phyloP scores from a whole-genome alignment of 2,329 filamentous ascomycete species.

The Arthroderma sp. region DNA sequence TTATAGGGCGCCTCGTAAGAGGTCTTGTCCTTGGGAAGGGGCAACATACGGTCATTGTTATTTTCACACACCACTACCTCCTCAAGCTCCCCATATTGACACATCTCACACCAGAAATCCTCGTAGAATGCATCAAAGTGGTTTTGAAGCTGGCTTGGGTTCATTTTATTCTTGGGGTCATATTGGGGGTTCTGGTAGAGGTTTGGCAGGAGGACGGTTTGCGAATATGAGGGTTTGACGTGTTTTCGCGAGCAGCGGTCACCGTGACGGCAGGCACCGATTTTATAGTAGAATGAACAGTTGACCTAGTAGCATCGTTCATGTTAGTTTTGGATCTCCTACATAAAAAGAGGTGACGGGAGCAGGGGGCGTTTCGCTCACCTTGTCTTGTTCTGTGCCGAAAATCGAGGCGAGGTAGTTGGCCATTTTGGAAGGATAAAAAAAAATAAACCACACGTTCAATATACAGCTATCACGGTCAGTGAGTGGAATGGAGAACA shows the following conservation, averaged over 20 bases:
- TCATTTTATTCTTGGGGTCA: constrained; percentile 95
- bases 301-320: constrained; percentile 47
- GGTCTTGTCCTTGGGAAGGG: neutral
- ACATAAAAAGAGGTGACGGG: neutral
- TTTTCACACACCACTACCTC: constrained; percentile 98
- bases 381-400: constrained; percentile 96
- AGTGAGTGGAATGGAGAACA: too few species aligned
- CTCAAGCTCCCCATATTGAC: constrained; percentile 94
- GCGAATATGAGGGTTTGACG: constrained; percentile 95
- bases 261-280: constrained; percentile 94
- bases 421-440: constrained; percentile 49
- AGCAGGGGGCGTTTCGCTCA: constrained; percentile 8
- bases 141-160: constrained; percentile 87
- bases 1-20: too few species aligned
- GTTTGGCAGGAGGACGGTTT: constrained; percentile 95
- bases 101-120: constrained; percentile 99
- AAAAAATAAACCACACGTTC: neutral
- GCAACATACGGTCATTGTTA: constrained; percentile 78
- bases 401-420: constrained; percentile 99
- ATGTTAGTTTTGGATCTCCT: constrained; percentile 9
- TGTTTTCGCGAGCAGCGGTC: constrained; percentile 97
- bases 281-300: constrained; percentile 99
- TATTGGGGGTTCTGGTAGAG: constrained; percentile 98
- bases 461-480: too few species aligned
- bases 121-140: constrained; percentile 99